Percentiles rank a stretch among this genome's conserved stretches.
Evolutionary conservation across 768 basidiomycete species (phyloP).

Genomic region (Hygrocybe coccinea): DNA sequence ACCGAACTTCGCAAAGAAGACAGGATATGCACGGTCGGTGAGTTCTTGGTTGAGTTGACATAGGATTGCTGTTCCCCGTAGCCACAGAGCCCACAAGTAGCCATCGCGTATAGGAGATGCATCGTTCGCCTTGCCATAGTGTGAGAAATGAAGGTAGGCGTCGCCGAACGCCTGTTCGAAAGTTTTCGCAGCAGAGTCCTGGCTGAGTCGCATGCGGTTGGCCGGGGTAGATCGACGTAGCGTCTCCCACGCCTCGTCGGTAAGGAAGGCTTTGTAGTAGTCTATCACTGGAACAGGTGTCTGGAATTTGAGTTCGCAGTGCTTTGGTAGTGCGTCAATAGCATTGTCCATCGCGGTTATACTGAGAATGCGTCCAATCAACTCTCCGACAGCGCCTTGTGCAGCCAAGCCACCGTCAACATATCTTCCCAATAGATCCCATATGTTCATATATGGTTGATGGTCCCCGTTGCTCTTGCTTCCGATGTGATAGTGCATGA

Average conservation of each 20-base stretch:
- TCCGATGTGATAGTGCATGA: slow-evolving; percentile 2
- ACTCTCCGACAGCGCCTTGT: slow-evolving; percentile 18
- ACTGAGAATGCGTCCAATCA: slow-evolving; percentile 17
- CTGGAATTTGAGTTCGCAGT: slow-evolving; percentile 1
- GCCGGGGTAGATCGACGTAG: slow-evolving; percentile 1
- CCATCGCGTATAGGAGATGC: not conserved
- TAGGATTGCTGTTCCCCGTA: slow-evolving; percentile 11
- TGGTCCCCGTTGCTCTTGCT: not conserved
- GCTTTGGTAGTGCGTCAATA: slow-evolving; percentile 7
- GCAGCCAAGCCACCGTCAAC: slow-evolving; percentile 15
- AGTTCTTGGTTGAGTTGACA: slow-evolving; percentile 15
- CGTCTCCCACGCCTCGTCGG: slow-evolving; percentile 4
- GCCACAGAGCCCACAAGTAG: slow-evolving; percentile 11
- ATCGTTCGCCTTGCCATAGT: slow-evolving; percentile 6
- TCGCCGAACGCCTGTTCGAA: slow-evolving; percentile 3
- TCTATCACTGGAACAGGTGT: slow-evolving; percentile 3
- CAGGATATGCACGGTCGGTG: slow-evolving; percentile 8
- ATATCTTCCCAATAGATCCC: slow-evolving; percentile 11
- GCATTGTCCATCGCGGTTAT: slow-evolving; percentile 18
- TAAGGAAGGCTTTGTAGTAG: slow-evolving; percentile 5
- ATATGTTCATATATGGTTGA: not conserved
- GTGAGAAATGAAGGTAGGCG: slow-evolving; percentile 6
- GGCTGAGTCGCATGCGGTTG: slow-evolving; percentile 1
- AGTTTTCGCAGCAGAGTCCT: not conserved
- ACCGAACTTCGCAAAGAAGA: slow-evolving; percentile 1